Evolutionary conservation across 148 eudicot species (phyloP).

Genomic region (Fagopyrum esculentum): DNA sequence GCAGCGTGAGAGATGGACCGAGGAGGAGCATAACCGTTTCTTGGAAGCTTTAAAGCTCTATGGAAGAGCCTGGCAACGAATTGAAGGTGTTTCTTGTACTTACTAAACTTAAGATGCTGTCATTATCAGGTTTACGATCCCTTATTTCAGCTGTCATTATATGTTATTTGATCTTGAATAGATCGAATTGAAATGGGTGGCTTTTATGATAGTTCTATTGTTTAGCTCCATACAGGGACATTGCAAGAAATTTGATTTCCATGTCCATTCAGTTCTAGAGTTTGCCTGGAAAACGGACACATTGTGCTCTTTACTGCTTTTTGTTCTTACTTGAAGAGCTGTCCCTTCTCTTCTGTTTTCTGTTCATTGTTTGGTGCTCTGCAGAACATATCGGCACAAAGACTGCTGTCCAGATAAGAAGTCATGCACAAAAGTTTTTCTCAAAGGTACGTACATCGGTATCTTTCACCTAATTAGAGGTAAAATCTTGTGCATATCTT

Average conservation of each 20-base stretch:
- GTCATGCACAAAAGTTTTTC: conserved; percentile 97
- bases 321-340: conserved; percentile 39
- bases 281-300: conserved; percentile 1
- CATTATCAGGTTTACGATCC: neutral
- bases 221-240: neutral
- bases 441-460: conserved; percentile 82
- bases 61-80: conserved; percentile 99
- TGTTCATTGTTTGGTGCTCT: conserved; percentile 32
- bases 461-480: conserved; percentile 17
- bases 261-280: neutral
- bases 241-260: neutral
- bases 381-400: conserved; percentile 96
- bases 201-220: neutral
- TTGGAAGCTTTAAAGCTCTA: conserved; percentile 92
- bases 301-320: neutral
- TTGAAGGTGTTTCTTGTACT: conserved; percentile 56
- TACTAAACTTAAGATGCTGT: neutral
- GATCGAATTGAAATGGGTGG: neutral
- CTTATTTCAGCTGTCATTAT: neutral
- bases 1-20: conserved; percentile 98
- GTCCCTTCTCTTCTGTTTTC: conserved; percentile 27
- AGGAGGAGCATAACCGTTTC: conserved; percentile 93
- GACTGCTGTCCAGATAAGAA: conserved; percentile 99
- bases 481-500: too few species aligned
- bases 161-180: neutral